phyloP scores from a whole-genome alignment of 352 stramenopile species.

The Phytophthora cryptogea region DNA sequence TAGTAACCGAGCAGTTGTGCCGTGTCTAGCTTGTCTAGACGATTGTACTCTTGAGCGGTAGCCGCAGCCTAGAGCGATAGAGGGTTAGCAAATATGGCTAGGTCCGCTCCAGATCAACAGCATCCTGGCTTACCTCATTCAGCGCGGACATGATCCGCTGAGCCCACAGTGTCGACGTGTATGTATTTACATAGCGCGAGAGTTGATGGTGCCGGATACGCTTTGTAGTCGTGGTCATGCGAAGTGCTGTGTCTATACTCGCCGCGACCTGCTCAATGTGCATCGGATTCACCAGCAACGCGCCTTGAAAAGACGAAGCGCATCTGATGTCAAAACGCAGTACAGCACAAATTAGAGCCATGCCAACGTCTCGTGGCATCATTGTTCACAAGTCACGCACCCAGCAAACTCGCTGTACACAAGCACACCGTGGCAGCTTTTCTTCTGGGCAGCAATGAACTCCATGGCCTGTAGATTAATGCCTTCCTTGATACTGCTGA shows the following conservation, averaged over 20 bases:
- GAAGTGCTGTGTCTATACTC: conserved; percentile 81
- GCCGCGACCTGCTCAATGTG: conserved; percentile 89
- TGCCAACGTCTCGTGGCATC: not conserved
- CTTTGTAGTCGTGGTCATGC: conserved; percentile 88
- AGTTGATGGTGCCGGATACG: conserved; percentile 86
- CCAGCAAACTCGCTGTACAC: conserved; percentile 92
- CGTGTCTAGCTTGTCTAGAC: conserved; percentile 85
- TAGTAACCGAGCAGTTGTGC: conserved; percentile 85
- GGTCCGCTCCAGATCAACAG: not conserved
- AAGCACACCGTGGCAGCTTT: conserved; percentile 83
- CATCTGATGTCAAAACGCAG: conserved; percentile 47
- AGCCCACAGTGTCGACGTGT: conserved; percentile 87
- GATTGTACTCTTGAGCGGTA: conserved; percentile 85
- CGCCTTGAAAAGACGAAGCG: conserved; percentile 87
- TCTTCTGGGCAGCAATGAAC: conserved; percentile 88
- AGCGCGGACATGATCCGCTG: conserved; percentile 86
- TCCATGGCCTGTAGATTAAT: conserved; percentile 93
- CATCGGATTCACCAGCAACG: conserved; percentile 89
- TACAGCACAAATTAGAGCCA: not conserved
- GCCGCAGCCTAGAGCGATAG: conserved; percentile 43
- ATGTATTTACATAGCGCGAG: conserved; percentile 88
- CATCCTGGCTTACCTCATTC: conserved; percentile 44
- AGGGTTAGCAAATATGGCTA: not conserved
- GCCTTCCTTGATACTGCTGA: conserved; percentile 90
- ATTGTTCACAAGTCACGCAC: conserved; percentile 19